A percentile compares a stretch with the other conserved stretches of the same genome.
phyloP scores from a whole-genome alignment of 352 stramenopile genomes.

The Pilasporangium apinafurcum region DNA sequence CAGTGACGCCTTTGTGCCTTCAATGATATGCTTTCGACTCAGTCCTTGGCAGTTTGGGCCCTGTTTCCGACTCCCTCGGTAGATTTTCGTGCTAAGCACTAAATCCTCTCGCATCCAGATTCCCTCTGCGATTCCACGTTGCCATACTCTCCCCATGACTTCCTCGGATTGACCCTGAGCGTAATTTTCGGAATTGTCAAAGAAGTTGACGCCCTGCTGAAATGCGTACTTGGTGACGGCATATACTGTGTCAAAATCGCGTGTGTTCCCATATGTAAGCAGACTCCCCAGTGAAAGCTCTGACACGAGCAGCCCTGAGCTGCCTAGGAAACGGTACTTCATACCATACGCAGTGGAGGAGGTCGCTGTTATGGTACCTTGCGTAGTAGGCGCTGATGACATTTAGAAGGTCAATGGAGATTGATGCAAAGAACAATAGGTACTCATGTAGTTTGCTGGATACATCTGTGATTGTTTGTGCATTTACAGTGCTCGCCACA shows the following conservation, averaged over 20 bases:
- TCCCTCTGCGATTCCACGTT: too few relatives aligned
- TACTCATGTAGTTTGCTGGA: too few relatives aligned
- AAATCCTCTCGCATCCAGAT: background rate
- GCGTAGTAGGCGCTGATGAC: too few relatives aligned
- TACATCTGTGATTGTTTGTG: too few relatives aligned
- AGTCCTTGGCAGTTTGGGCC: background rate
- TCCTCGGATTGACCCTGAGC: background rate
- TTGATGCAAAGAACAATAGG: too few relatives aligned
- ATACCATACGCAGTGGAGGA: too few relatives aligned
- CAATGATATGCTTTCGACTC: background rate
- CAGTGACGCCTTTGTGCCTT: background rate
- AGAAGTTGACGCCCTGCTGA: background rate
- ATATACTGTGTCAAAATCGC: background rate
- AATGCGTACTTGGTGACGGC: background rate
- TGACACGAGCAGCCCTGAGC: background rate
- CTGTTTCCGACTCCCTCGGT: background rate
- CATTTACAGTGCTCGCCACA: too few relatives aligned
- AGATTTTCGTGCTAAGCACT: background rate
- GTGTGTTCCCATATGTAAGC: background rate
- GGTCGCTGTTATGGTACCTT: too few relatives aligned
- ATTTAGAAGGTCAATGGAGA: too few relatives aligned
- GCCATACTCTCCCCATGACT: too few relatives aligned
- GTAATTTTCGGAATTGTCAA: background rate
- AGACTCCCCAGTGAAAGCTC: background rate
- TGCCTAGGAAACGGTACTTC: conserved; percentile 2